Conservation (phyloP, 177 flowering plant species). For the Vitis hybrid region DNA sequence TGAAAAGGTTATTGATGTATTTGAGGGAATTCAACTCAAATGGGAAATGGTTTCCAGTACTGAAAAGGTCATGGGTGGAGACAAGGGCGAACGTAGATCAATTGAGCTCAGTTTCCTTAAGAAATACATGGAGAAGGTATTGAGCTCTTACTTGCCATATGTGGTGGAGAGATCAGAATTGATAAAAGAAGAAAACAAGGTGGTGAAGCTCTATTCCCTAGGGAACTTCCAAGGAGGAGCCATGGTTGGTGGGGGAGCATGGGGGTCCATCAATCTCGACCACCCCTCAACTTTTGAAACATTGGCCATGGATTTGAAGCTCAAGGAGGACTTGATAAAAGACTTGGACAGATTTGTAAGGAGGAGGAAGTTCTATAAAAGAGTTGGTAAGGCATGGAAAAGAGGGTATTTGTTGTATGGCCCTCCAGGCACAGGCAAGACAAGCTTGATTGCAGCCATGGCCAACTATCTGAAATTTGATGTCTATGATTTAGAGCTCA, state of each 20-base stretch:
- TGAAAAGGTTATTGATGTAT: not conserved
- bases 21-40: not conserved
- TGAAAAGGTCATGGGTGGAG: not conserved
- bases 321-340: constrained; percentile 24
- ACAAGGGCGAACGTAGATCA: not conserved
- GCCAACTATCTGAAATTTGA: constrained; percentile 36
- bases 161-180: constrained; percentile 17
- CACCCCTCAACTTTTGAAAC: constrained; percentile 33
- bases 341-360: constrained; percentile 33
- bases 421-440: constrained; percentile 32
- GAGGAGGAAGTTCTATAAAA: constrained; percentile 26
- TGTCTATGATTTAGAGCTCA: constrained; percentile 27
- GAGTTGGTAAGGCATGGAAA: constrained; percentile 37
- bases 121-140: constrained; percentile 24
- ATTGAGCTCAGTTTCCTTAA: constrained; percentile 22
- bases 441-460: constrained; percentile 42
- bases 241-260: not conserved
- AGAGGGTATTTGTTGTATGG: constrained; percentile 33
- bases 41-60: not conserved
- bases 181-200: constrained; percentile 22
- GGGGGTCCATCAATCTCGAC: constrained; percentile 12
- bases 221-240: not conserved
- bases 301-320: constrained; percentile 28
- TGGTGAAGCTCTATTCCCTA: constrained; percentile 25
- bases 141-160: constrained; percentile 20